Base-by-base conservation (phyloP, 805 yeast genomes). In the Tanozyma kutaoensis region DNA sequence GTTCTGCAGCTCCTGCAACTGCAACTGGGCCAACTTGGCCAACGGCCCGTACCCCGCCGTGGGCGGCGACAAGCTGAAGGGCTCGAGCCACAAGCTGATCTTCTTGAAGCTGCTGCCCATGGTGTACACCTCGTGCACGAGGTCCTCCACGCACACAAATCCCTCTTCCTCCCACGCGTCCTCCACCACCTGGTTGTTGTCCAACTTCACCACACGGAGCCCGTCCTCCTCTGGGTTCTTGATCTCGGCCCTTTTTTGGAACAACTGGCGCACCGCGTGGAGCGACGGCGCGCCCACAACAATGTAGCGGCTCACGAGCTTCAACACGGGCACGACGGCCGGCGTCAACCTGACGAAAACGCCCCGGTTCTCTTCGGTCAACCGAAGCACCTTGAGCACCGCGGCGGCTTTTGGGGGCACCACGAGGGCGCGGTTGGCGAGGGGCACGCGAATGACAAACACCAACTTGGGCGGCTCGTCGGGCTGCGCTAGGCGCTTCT, bases 71-170 rank as follows among this genome's bases (percentile, higher is more conserved):
- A 80, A 60, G 40, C 65, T 58, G 57, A 80, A 78, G 21, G 93
- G 91, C 32, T 66, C 62, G 41, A 80, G 47, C 63, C 82, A 79
- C 39, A 62, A 58, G 33, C 66, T 58, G 31, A 72, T 70, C 16
- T 52, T 52, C 40, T 72, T 70, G 58, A 80, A 80, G 34, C 65
- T 55, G 15, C 71, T 81, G 12, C 84, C 79, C 39, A 77, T 42
- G 12, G 72, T 48, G 13, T 58, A 61, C 28, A 80, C 62, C 52
- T 79, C 88, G 44, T 75, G 82, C 29, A 80, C 69, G 30, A 80
- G 61, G 52, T 80, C 93, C 56, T 80, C 91, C 12, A 77, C 66
- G 69, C 93, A 80, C 36, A 80, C 72, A 33, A 76, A 57, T 16
- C 88, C 85, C 29, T 60, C 55, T 22, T 48, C 52, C 26, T 50